Percentiles rank a stretch among this genome's conserved stretches.
These are phyloP conservation scores for Alternaria triticimaculans DNA, from an alignment of 2,329 filamentous ascomycete genomes.

Conservation along the genomic window DNA sequence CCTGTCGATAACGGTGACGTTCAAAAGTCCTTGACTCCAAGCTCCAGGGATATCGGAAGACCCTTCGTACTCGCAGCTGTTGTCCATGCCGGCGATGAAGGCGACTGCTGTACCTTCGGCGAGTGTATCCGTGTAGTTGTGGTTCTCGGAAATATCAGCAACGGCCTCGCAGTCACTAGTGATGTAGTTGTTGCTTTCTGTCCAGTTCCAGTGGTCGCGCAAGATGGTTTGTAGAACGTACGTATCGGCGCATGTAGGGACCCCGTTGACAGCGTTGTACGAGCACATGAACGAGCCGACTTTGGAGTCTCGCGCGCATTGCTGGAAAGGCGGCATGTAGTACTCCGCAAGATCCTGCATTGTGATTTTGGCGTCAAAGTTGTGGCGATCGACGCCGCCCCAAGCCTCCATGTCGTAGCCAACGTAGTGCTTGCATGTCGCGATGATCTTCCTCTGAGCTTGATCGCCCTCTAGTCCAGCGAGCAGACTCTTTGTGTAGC, in stretches of 20 bases:
- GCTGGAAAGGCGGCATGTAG: constrained; percentile 70
- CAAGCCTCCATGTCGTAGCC: constrained; percentile 38
- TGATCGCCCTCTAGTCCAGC: constrained; percentile 21
- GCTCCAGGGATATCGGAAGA: constrained; percentile 32
- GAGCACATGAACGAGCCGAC: constrained; percentile 61
- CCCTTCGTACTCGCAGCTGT: constrained; percentile 58
- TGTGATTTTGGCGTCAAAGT: constrained; percentile 64
- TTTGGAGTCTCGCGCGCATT: constrained; percentile 53
- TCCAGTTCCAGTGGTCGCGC: constrained; percentile 70
- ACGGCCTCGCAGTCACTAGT: constrained; percentile 71
- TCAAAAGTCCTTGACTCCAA: constrained; percentile 38
- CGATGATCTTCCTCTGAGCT: constrained; percentile 46
- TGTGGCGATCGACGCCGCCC: constrained; percentile 47
- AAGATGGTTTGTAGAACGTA: constrained; percentile 70
- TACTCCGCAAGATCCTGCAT: constrained; percentile 72
- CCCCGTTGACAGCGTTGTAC: constrained; percentile 70
- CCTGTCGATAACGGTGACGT: constrained; percentile 56
- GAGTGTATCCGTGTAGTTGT: constrained; percentile 49
- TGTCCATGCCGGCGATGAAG: constrained; percentile 60
- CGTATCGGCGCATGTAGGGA: constrained; percentile 67
- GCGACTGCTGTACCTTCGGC: constrained; percentile 55
- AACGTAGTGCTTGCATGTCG: constrained; percentile 57
- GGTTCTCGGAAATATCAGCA: constrained; percentile 63
- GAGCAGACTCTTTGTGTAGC: constrained; percentile 50
- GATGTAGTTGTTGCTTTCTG: constrained; percentile 66